These are phyloP conservation scores for Diaporthe ampelina DNA, from an alignment of 2,329 filamentous ascomycete genomes.

Conservation along the genomic window DNA sequence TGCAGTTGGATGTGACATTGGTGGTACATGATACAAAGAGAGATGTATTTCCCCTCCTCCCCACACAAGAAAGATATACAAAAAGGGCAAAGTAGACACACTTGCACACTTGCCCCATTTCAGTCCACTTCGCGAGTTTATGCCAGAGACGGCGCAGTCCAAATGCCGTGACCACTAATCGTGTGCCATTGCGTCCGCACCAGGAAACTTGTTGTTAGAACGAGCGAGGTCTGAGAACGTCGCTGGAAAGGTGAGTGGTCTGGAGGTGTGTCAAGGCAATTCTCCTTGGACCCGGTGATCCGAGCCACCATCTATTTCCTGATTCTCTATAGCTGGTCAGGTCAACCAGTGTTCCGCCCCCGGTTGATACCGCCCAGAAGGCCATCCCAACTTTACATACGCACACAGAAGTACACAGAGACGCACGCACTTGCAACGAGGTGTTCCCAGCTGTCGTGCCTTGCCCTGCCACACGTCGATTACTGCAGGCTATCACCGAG, in stretches of 20 bases:
- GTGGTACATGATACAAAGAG: constrained; percentile 37
- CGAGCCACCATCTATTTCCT: constrained; percentile 34
- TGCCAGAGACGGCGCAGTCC: not conserved
- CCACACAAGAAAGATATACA: constrained; percentile 14
- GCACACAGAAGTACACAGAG: constrained; percentile 6
- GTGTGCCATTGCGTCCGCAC: constrained; percentile 9
- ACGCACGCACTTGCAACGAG: not conserved
- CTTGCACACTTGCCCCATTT: not conserved
- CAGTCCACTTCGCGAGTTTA: not conserved
- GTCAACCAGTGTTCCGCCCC: constrained; percentile 1
- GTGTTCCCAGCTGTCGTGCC: constrained; percentile 16
- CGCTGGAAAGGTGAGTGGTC: constrained; percentile 1
- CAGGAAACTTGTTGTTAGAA: not conserved
- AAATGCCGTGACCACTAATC: constrained; percentile 3
- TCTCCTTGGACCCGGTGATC: not conserved
- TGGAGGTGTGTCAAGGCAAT: not conserved
- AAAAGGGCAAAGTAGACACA: constrained; percentile 23
- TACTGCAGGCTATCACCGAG: constrained; percentile 21
- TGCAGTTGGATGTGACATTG: constrained; percentile 26
- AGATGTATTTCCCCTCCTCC: constrained; percentile 2
- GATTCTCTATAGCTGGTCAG: constrained; percentile 30
- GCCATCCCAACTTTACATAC: constrained; percentile 7
- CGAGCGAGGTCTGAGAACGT: not conserved
- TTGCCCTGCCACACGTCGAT: constrained; percentile 22
- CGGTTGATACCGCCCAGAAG: not conserved